These are phyloP conservation scores for Panaeolus papilionaceus DNA, from an alignment of 768 basidiomycete genomes.

Conservation along the genomic window DNA sequence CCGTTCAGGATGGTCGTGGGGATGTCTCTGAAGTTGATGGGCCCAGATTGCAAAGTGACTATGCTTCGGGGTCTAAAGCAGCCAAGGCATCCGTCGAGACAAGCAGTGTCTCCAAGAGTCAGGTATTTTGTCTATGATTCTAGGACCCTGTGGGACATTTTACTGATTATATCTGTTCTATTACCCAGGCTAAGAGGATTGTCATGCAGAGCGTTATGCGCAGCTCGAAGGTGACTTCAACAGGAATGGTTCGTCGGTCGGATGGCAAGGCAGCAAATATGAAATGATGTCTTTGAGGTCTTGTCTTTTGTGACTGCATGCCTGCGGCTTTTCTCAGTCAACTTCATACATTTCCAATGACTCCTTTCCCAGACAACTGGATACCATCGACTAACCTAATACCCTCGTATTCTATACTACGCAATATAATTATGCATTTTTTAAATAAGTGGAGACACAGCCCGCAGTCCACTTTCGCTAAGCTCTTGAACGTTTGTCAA, in stretches of 20 bases:
- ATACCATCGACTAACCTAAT: too few relatives aligned
- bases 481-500: too few relatives aligned
- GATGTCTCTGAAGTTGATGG: constrained; percentile 14
- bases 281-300: background rate
- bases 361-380: too few relatives aligned
- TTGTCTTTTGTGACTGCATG: too few relatives aligned
- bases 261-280: constrained; percentile 6
- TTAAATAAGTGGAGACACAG: too few relatives aligned
- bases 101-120: constrained; percentile 15
- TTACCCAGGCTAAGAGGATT: constrained; percentile 17
- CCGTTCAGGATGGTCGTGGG: background rate
- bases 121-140: background rate
- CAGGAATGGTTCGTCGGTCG: constrained; percentile 17
- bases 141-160: background rate
- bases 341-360: too few relatives aligned
- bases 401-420: too few relatives aligned
- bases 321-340: too few relatives aligned
- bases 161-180: background rate
- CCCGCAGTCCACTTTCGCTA: too few relatives aligned
- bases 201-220: constrained; percentile 22
- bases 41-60: constrained; percentile 18
- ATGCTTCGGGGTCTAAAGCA: constrained; percentile 9
- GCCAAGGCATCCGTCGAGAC: constrained; percentile 1
- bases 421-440: too few relatives aligned
- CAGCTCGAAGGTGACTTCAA: constrained; percentile 18